Conservation (phyloP, 345 rosid species). For the Populus simonii region DNA sequence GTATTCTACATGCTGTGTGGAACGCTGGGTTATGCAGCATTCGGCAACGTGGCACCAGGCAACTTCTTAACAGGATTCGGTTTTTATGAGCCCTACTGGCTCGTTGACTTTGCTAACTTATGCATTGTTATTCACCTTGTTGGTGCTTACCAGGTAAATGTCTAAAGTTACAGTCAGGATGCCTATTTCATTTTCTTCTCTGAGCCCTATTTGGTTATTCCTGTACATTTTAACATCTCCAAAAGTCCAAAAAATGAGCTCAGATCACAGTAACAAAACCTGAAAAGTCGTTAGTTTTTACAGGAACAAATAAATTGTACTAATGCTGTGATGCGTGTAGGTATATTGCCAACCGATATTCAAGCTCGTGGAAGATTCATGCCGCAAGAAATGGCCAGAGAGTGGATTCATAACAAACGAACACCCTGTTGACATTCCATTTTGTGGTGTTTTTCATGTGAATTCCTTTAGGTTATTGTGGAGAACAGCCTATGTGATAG, state of each 20-base stretch:
- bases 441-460: neutral
- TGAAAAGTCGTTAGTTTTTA: too few relatives aligned
- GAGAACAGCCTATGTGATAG: conserved; percentile 2
- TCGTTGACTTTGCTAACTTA: conserved; percentile 7
- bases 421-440: neutral
- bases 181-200: neutral
- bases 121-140: conserved; percentile 11
- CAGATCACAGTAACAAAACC: too few relatives aligned
- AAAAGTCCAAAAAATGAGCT: too few relatives aligned
- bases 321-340: neutral
- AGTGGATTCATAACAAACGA: conserved; percentile 11
- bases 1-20: conserved; percentile 9
- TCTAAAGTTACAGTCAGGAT: neutral
- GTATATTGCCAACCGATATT: conserved; percentile 13
- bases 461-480: conserved; percentile 2
- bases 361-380: conserved; percentile 7
- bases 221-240: too few relatives aligned
- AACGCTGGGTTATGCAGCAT: conserved; percentile 13
- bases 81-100: conserved; percentile 18
- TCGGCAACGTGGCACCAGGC: conserved; percentile 8
- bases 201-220: too few relatives aligned
- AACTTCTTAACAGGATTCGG: conserved; percentile 17
- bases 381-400: neutral
- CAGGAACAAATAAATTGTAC: neutral
- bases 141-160: conserved; percentile 16